Base-by-base conservation (phyloP, 2,329 filamentous ascomycete genomes). In the Cryphonectria parasitica region DNA sequence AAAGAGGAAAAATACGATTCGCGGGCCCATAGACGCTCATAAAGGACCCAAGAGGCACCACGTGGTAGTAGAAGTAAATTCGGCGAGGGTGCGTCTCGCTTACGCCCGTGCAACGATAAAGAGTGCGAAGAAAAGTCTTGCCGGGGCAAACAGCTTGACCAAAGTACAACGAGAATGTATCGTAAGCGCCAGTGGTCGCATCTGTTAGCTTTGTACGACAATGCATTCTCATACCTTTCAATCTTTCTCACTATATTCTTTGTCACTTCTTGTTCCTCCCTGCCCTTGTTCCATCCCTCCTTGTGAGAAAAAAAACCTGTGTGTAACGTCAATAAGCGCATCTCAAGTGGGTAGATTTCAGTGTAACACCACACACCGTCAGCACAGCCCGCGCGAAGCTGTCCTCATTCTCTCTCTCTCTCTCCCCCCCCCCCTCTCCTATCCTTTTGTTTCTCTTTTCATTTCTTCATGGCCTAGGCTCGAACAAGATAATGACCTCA, bases 91-190 rank as follows among this genome's bases (percentile, higher is more conserved):
- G 36, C 8, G 45, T 49, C 45, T 19, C 36, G 36, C 36, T 39
- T 39, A 3, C 36, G 10, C 28, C 22, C 22, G 58, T 15, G 31
- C 19, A 19, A 19, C 58, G 6, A 34, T 34, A 61, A 13, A 22
- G 4, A 36, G 25, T 49, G 19, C 22, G 22, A 25, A 17, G 13
- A 15, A 22, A 22, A n/a, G 34, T n/a, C 19, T 15, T 39, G 7
- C 34, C 19, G 19, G 19, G 2, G 58, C 34, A 7, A 17, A 39
- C 58, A 34, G 28, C 8, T 7, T 36, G 10, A 61, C 58, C 11
- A 61, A 61, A 61, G 58, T 61, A 61, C 58, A 39, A n/a, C 22
- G 58, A n/a, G 34, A 61, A 61, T 61, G 58, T 61, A 61, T 39
- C 58, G 58, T 61, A 61, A 61, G 58, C 58, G 58, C 58, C 58